These are phyloP conservation scores for Colletotrichum sp. DNA, from an alignment of 2,329 filamentous ascomycete species.

Conservation along the genomic window DNA sequence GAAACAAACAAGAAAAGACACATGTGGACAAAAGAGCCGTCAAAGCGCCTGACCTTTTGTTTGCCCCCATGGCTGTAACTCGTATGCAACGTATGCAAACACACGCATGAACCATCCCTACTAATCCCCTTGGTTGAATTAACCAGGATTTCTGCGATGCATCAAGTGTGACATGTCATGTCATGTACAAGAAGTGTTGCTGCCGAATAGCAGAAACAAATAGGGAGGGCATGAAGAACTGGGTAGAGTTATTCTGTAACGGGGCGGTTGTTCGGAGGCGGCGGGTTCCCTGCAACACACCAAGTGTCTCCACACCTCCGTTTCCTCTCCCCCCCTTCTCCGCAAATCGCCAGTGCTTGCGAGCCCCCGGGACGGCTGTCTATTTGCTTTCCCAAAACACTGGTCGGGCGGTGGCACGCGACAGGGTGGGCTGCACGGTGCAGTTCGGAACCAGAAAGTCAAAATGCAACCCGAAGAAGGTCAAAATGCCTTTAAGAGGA, in stretches of 20 bases:
- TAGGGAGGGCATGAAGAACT: background rate
- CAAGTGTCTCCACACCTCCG: background rate
- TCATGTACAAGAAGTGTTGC: background rate
- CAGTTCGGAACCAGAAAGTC: background rate
- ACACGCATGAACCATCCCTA: slow-evolving; percentile 10
- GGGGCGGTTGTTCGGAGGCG: background rate
- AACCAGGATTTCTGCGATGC: background rate
- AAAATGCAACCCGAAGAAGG: background rate
- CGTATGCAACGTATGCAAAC: background rate
- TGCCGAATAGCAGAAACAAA: background rate
- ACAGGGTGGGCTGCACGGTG: background rate
- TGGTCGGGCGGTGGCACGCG: background rate
- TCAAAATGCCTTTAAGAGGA: slow-evolving; percentile 13
- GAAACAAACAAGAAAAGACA: background rate
- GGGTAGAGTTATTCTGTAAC: background rate
- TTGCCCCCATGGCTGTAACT: background rate
- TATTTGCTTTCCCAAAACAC: background rate
- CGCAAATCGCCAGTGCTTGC: background rate
- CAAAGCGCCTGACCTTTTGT: background rate
- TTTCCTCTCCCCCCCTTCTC: background rate
- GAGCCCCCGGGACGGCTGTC: background rate
- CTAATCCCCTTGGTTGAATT: background rate
- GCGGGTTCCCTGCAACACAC: background rate
- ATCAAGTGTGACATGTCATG: background rate
- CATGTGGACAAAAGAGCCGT: background rate